These are phyloP conservation scores for Erysimum cheiri DNA, from an alignment of 441 rosid genomes.

Conservation along the genomic window DNA sequence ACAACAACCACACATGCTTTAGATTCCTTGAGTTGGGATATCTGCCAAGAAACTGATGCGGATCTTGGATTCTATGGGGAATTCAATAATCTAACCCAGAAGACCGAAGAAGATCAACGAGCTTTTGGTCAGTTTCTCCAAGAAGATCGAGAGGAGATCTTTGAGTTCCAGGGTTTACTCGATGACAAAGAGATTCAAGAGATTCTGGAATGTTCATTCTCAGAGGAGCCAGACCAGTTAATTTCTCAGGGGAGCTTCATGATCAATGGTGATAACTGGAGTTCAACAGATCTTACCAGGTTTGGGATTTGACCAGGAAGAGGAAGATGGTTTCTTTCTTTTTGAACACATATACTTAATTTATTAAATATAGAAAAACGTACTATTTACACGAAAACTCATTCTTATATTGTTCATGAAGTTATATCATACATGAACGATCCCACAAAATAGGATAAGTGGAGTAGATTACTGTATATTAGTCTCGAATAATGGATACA, in stretches of 20 bases:
- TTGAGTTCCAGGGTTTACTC: slow-evolving; percentile 43
- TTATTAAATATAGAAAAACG: slow-evolving; percentile 25
- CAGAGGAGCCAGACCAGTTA: slow-evolving; percentile 39
- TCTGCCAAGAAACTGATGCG: slow-evolving; percentile 40
- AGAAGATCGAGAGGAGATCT: slow-evolving; percentile 41
- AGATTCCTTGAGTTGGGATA: slow-evolving; percentile 43
- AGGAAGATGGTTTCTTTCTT: slow-evolving; percentile 2
- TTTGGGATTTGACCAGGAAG: slow-evolving; percentile 39
- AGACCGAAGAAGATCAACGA: slow-evolving; percentile 28
- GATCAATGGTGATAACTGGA: slow-evolving; percentile 44
- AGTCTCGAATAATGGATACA: slow-evolving; percentile 37
- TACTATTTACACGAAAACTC: slow-evolving; percentile 30
- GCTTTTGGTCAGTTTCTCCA: slow-evolving; percentile 34
- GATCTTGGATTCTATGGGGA: slow-evolving; percentile 36
- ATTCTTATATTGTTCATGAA: slow-evolving; percentile 42
- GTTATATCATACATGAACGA: slow-evolving; percentile 38
- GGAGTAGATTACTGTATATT: slow-evolving; percentile 43
- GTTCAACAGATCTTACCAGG: slow-evolving; percentile 45
- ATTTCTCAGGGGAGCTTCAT: slow-evolving; percentile 42
- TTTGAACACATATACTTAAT: slow-evolving; percentile 28
- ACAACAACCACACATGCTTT: slow-evolving; percentile 34
- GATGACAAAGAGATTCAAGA: slow-evolving; percentile 49
- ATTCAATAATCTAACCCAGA: slow-evolving; percentile 28
- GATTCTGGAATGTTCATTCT: slow-evolving; percentile 44
- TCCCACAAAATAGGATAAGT: slow-evolving; percentile 28